A percentile compares a stretch with the other conserved stretches of the same genome.
Conservation (phyloP, 2,329 filamentous ascomycete species). For the Aspergillus piperis region DNA sequence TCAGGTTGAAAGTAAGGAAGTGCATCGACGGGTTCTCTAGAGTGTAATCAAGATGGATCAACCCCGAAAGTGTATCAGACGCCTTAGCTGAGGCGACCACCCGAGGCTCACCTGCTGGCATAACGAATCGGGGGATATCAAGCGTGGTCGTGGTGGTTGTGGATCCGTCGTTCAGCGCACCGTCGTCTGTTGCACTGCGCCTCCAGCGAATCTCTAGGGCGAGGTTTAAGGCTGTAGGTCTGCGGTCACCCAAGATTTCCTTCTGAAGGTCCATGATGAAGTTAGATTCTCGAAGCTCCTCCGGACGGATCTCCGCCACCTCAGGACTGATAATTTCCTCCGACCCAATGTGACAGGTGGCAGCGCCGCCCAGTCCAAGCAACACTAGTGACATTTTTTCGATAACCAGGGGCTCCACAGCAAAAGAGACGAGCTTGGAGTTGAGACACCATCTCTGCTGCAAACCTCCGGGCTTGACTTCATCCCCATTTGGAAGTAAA, state of each 20-base stretch:
- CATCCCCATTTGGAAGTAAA: slow-evolving; percentile 29
- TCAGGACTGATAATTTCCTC: slow-evolving; percentile 35
- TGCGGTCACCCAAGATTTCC: slow-evolving; percentile 75
- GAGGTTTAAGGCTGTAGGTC: slow-evolving; percentile 72
- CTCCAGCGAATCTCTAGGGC: slow-evolving; percentile 77
- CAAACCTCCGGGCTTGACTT: slow-evolving; percentile 59
- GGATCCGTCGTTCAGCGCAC: slow-evolving; percentile 28
- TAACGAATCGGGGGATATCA: slow-evolving; percentile 74
- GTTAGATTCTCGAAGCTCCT: slow-evolving; percentile 68
- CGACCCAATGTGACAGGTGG: slow-evolving; percentile 55
- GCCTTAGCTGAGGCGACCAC: slow-evolving; percentile 62
- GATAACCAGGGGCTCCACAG: slow-evolving; percentile 61
- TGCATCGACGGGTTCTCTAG: slow-evolving; percentile 95
- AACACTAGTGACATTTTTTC: slow-evolving; percentile 67
- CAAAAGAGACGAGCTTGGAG: slow-evolving; percentile 73
- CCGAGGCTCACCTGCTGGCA: slow-evolving; percentile 82
- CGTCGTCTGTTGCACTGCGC: slow-evolving; percentile 49
- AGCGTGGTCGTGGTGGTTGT: slow-evolving; percentile 66
- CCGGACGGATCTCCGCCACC: slow-evolving; percentile 57
- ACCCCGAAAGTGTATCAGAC: slow-evolving; percentile 35
- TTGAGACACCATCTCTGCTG: slow-evolving; percentile 79
- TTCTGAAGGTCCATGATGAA: slow-evolving; percentile 79
- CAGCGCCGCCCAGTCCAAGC: slow-evolving; percentile 62
- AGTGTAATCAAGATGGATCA: slow-evolving; percentile 61
- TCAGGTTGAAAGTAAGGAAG: slow-evolving; percentile 88